Evolutionary conservation across 75 land plant genomes (phyloP).

Genomic region (Pseudotsuga menziesii): DNA sequence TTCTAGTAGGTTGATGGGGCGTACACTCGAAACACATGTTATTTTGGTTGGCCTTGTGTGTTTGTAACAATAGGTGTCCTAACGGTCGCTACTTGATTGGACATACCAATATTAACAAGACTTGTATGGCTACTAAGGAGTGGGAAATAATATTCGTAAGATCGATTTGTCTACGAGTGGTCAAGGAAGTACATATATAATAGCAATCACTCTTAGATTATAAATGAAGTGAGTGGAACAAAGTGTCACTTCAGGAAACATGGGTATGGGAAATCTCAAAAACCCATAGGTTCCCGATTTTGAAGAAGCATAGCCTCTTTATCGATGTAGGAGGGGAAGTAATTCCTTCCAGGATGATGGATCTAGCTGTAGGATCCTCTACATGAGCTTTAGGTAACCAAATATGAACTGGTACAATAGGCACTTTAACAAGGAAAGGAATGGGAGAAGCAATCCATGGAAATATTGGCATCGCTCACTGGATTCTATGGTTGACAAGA

Average conservation of each 20-base stretch:
- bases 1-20: background rate
- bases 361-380: too few species aligned
- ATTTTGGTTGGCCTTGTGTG: background rate
- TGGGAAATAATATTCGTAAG: constrained; percentile 23
- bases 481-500: too few species aligned
- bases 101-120: constrained; percentile 18
- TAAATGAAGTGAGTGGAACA: constrained; percentile 30
- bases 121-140: constrained; percentile 21
- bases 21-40: background rate
- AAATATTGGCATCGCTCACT: too few species aligned
- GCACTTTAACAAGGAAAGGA: too few species aligned
- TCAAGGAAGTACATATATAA: constrained; percentile 25
- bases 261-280: constrained; percentile 10
- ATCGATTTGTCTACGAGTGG: constrained; percentile 24
- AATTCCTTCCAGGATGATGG: too few species aligned
- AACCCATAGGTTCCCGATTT: constrained; percentile 9
- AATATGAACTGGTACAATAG: too few species aligned
- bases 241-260: constrained; percentile 22
- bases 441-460: too few species aligned
- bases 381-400: too few species aligned
- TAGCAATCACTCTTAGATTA: constrained; percentile 26
- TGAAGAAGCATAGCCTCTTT: too few species aligned
- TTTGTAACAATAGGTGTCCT: background rate
- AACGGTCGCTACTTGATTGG: background rate
- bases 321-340: too few species aligned